A percentile compares a stretch with the other conserved stretches of the same genome.
Evolutionary conservation across 352 stramenopile species (phyloP).

Genomic region (Chrysophaeum taylorii): DNA sequence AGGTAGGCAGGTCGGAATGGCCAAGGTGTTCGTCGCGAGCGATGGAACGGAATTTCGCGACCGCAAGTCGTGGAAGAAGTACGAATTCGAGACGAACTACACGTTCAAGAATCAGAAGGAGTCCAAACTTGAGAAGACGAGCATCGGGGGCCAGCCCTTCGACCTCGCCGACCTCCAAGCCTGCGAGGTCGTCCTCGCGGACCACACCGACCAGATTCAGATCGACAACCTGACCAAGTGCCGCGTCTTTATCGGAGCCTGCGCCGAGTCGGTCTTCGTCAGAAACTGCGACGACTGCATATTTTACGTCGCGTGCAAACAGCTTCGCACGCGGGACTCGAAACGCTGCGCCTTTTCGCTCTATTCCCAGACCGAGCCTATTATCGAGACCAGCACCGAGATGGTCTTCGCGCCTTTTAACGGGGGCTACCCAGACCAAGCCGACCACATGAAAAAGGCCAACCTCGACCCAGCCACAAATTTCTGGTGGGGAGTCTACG

Average conservation of each 20-base stretch:
- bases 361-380: constrained; percentile 74
- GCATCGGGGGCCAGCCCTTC: constrained; percentile 69
- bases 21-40: constrained; percentile 56
- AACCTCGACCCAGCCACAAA: constrained; percentile 66
- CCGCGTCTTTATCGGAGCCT: constrained; percentile 63
- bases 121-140: constrained; percentile 46
- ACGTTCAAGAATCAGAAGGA: constrained; percentile 67
- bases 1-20: no score
- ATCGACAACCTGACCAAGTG: constrained; percentile 72
- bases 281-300: constrained; percentile 72
- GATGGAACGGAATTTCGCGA: constrained; percentile 71
- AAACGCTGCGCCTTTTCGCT: constrained; percentile 63
- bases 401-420: constrained; percentile 77
- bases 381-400: constrained; percentile 71
- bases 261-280: constrained; percentile 69
- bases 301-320: constrained; percentile 76
- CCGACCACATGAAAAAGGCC: constrained; percentile 45
- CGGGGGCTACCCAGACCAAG: constrained; percentile 52
- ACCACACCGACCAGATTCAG: constrained; percentile 74
- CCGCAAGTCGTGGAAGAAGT: constrained; percentile 60
- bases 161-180: constrained; percentile 63
- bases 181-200: constrained; percentile 65
- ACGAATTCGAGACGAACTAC: constrained; percentile 80
- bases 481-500: constrained; percentile 73
- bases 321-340: constrained; percentile 71